Evolutionary conservation across 2,329 filamentous ascomycete species (phyloP).

Genomic region (Colletotrichum filicis): DNA sequence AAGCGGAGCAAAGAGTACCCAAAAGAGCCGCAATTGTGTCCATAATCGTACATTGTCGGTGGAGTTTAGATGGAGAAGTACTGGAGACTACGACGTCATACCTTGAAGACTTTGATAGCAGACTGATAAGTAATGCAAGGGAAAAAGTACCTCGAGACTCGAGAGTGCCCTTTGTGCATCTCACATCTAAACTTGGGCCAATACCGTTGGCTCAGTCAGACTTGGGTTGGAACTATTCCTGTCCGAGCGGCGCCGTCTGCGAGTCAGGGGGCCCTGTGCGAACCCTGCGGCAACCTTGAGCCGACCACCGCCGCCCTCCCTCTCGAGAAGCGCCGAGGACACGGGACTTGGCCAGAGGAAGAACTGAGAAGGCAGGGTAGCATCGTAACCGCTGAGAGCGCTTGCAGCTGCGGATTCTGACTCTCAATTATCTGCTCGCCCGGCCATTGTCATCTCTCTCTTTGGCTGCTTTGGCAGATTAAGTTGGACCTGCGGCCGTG

Average conservation of each 20-base stretch:
- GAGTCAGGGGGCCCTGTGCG: constrained; percentile 32
- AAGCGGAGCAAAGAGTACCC: background rate
- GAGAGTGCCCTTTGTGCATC: constrained; percentile 4
- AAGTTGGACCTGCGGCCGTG: constrained; percentile 25
- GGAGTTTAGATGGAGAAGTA: constrained; percentile 21
- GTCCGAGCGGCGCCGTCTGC: constrained; percentile 2
- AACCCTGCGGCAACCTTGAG: constrained; percentile 23
- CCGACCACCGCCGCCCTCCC: background rate
- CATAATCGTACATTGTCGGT: constrained; percentile 27
- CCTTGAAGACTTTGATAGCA: constrained; percentile 21
- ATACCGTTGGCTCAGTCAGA: constrained; percentile 3
- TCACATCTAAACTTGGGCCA: background rate
- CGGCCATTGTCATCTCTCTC: background rate
- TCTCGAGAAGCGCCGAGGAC: constrained; percentile 22
- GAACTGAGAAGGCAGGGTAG: background rate
- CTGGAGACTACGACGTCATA: constrained; percentile 32
- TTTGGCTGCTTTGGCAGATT: constrained; percentile 11
- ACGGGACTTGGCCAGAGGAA: background rate
- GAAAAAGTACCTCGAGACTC: constrained; percentile 3
- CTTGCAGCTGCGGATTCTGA: constrained; percentile 29
- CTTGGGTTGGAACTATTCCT: constrained; percentile 11
- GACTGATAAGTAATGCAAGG: constrained; percentile 19
- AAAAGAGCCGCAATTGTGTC: constrained; percentile 30
- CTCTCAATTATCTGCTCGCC: background rate
- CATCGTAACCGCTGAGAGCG: constrained; percentile 24